Evolutionary conservation across 805 yeast genomes (phyloP).

Genomic region (Kazachstania africana): DNA sequence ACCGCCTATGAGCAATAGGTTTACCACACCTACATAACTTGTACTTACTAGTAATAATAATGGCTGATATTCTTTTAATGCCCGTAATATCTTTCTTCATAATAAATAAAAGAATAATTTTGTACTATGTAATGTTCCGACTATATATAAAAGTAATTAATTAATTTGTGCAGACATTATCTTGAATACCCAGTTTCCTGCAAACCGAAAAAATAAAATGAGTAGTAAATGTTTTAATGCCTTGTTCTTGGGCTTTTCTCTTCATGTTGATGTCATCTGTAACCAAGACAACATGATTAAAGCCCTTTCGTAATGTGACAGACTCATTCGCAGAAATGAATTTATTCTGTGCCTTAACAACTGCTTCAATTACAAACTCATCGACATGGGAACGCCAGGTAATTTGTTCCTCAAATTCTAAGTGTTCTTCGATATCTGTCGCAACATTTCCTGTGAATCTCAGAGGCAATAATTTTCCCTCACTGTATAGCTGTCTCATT

Average conservation of each 20-base stretch:
- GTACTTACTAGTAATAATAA: no score
- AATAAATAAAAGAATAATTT: no score
- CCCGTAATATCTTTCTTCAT: no score
- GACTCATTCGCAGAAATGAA: slow-evolving; percentile 1
- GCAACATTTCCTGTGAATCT: slow-evolving; percentile 64
- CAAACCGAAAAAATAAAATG: slow-evolving; percentile 25
- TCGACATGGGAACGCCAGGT: slow-evolving; percentile 66
- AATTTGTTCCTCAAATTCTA: slow-evolving; percentile 62
- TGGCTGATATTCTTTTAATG: no score
- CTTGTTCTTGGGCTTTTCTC: slow-evolving; percentile 36
- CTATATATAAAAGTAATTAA: no score
- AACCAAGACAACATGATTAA: slow-evolving; percentile 45
- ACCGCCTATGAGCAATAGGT: no score
- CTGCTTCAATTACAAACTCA: slow-evolving; percentile 47
- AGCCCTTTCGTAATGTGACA: slow-evolving; percentile 2
- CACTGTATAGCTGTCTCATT: slow-evolving; percentile 50
- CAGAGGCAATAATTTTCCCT: slow-evolving; percentile 44
- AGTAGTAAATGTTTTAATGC: slow-evolving; percentile 24
- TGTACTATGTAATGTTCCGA: no score
- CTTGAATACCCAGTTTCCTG: slow-evolving; percentile 9
- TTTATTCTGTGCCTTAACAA: slow-evolving; percentile 23
- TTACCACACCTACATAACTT: no score
- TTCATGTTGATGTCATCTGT: slow-evolving; percentile 71
- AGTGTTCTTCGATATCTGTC: slow-evolving; percentile 54
- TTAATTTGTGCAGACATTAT: slow-evolving; percentile 7